Percentiles rank a stretch among this genome's conserved stretches.
Conservation (phyloP, 1,284 basidiomycete species). For the Acaromyces ingoldii region DNA sequence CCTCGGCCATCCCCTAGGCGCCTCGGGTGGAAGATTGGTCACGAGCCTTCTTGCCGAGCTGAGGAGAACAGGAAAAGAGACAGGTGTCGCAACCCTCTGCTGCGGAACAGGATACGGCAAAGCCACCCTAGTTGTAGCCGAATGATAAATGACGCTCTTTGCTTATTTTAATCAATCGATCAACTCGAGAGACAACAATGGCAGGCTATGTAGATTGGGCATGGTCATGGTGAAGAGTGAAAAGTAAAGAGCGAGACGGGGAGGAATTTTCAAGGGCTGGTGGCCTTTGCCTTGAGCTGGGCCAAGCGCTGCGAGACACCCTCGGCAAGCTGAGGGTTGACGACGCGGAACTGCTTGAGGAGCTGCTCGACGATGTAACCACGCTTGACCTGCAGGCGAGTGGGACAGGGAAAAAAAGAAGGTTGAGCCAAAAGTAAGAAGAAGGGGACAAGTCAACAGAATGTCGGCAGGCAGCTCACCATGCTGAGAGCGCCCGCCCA, state of each 20-base stretch:
- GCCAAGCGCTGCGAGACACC: too few relatives aligned
- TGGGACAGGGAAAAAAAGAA: neutral
- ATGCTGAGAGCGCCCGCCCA: neutral
- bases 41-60: slow-evolving; percentile 43
- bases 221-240: too few relatives aligned
- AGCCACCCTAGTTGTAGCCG: slow-evolving; percentile 40
- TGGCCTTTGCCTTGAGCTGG: too few relatives aligned
- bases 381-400: neutral
- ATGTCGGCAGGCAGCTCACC: too few relatives aligned
- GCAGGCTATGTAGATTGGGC: too few relatives aligned
- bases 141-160: too few relatives aligned
- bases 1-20: slow-evolving; percentile 47
- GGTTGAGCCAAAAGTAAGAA: neutral
- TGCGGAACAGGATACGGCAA: slow-evolving; percentile 48
- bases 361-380: neutral
- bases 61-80: slow-evolving; percentile 34
- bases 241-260: too few relatives aligned
- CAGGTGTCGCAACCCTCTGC: slow-evolving; percentile 45
- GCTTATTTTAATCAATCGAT: too few relatives aligned
- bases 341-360: neutral
- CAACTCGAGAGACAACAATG: too few relatives aligned
- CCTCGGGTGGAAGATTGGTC: slow-evolving; percentile 41
- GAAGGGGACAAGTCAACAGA: too few relatives aligned
- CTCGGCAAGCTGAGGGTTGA: neutral
- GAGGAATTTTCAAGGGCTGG: too few relatives aligned